Evolutionary conservation across 2,329 filamentous ascomycete species (phyloP).

Genomic region (Didymosphaeria variabile): DNA sequence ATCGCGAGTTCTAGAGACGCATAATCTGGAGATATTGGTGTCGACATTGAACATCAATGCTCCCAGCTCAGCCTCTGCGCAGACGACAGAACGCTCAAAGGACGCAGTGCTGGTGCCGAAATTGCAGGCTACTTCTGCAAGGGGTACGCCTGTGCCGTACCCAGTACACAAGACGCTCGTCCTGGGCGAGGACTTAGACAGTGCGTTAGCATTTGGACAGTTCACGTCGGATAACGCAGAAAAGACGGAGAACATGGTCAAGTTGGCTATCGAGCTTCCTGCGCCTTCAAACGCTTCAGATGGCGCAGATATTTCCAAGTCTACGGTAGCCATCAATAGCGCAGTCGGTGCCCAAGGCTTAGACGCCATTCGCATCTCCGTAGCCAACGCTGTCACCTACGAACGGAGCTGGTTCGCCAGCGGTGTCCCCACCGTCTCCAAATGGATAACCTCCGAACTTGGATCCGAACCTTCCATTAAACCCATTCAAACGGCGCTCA

Average conservation of each 20-base stretch:
- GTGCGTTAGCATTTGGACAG: constrained; percentile 64
- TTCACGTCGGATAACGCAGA: constrained; percentile 50
- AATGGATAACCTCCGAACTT: constrained; percentile 66
- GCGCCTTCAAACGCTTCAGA: constrained; percentile 50
- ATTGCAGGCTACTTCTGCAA: constrained; percentile 72
- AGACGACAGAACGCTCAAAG: constrained; percentile 56
- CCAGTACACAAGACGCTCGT: constrained; percentile 86
- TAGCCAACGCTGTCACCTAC: constrained; percentile 75
- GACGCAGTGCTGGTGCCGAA: constrained; percentile 78
- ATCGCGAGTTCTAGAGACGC: constrained; percentile 67
- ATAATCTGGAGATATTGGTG: constrained; percentile 71
- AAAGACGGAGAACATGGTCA: constrained; percentile 56
- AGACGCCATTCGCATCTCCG: constrained; percentile 71
- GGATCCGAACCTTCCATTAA: constrained; percentile 62
- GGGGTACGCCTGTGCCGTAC: constrained; percentile 73
- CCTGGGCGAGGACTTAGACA: constrained; percentile 75
- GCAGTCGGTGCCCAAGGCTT: constrained; percentile 70
- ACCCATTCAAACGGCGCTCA: constrained; percentile 70
- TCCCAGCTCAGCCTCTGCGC: constrained; percentile 38
- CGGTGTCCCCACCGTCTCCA: constrained; percentile 69
- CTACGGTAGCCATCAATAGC: constrained; percentile 65
- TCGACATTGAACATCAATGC: constrained; percentile 61
- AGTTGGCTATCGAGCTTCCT: constrained; percentile 67
- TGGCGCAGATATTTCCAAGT: constrained; percentile 24
- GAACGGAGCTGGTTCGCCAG: constrained; percentile 78